phyloP scores from a whole-genome alignment of 345 rosid species.

The Populus euphratica region DNA sequence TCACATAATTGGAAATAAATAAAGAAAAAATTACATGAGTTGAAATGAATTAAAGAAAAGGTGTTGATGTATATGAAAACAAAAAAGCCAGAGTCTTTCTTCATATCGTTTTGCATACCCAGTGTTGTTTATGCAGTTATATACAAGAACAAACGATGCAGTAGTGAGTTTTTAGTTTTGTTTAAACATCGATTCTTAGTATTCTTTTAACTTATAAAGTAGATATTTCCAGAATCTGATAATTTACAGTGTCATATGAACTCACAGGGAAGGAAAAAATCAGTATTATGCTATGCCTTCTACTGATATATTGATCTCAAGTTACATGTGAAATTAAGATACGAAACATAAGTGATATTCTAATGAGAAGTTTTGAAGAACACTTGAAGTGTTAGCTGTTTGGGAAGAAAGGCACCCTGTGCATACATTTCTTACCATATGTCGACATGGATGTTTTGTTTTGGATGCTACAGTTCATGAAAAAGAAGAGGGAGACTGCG shows the following conservation, averaged over 20 bases:
- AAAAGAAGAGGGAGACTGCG: conserved; percentile 99
- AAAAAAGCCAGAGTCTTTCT: too few relatives aligned
- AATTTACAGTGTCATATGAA: background rate
- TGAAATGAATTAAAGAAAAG: too few relatives aligned
- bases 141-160: background rate
- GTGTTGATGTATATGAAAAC: too few relatives aligned
- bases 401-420: background rate
- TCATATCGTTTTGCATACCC: background rate
- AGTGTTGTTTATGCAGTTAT: background rate
- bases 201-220: background rate
- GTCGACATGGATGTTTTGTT: background rate
- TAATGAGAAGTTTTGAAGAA: background rate
- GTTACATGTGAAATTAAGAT: background rate
- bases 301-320: background rate
- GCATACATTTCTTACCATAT: background rate
- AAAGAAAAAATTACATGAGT: too few relatives aligned
- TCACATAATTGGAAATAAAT: too few relatives aligned
- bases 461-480: conserved; percentile 74
- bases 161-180: background rate
- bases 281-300: background rate
- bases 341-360: background rate
- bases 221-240: background rate
- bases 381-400: background rate
- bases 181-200: background rate
- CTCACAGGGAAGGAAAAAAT: background rate